These are phyloP conservation scores for Aspergillus saccharolyticus DNA, from an alignment of 495 filamentous ascomycete genomes.

Conservation along the genomic window DNA sequence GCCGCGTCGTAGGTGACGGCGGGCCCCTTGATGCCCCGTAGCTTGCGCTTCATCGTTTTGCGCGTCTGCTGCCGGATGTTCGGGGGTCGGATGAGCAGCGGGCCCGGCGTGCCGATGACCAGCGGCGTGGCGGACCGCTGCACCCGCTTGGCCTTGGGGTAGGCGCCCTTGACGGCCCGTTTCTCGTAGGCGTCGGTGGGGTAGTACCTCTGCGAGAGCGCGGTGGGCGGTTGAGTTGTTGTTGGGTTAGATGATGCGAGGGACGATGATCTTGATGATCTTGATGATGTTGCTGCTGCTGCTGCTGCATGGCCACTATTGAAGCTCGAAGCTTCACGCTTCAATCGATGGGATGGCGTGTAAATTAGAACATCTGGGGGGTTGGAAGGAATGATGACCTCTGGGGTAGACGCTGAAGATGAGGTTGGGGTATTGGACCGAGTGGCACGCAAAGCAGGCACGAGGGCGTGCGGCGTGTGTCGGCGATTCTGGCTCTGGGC, in stretches of 20 bases:
- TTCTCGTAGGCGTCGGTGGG: conserved; percentile 23
- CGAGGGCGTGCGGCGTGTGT: background rate
- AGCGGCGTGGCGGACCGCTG: conserved; percentile 13
- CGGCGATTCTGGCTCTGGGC: too few relatives aligned
- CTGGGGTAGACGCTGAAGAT: conserved; percentile 4
- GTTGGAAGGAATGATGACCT: conserved; percentile 25
- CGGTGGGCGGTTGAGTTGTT: conserved; percentile 6
- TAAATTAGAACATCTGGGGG: too few relatives aligned
- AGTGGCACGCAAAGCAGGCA: background rate
- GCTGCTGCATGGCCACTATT: background rate
- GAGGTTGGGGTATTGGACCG: conserved; percentile 10
- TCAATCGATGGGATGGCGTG: conserved; percentile 17
- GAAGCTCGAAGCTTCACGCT: conserved; percentile 6
- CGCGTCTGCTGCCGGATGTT: conserved; percentile 6
- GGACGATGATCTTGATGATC: background rate
- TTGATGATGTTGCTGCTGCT: too few relatives aligned
- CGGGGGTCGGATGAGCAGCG: conserved; percentile 9
- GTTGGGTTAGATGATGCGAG: conserved; percentile 1
- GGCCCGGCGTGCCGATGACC: conserved; percentile 7
- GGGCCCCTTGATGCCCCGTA: conserved; percentile 26
- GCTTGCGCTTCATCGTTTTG: conserved; percentile 22
- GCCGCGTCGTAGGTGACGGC: conserved; percentile 19
- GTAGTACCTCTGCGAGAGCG: conserved; percentile 20
- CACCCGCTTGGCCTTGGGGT: conserved; percentile 21
- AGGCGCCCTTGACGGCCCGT: conserved; percentile 16